These are phyloP conservation scores for Alternaria longipes DNA, from an alignment of 2,329 filamentous ascomycete genomes.

Conservation along the genomic window DNA sequence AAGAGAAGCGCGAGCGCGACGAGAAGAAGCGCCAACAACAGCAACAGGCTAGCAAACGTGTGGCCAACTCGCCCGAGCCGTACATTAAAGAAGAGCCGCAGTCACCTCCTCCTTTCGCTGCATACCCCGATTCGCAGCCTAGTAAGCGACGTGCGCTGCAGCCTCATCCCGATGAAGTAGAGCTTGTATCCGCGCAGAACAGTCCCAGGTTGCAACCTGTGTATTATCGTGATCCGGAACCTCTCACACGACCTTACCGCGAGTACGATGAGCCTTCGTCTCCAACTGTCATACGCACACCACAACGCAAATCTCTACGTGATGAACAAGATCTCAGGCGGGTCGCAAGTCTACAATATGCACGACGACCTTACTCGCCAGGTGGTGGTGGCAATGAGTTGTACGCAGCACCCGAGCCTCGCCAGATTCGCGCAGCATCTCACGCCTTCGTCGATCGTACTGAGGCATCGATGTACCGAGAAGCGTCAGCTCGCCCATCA, in stretches of 20 bases:
- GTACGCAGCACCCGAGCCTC: slow-evolving; percentile 51
- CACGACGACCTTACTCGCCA: slow-evolving; percentile 56
- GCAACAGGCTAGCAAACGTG: slow-evolving; percentile 44
- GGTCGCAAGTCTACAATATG: slow-evolving; percentile 59
- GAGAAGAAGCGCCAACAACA: slow-evolving; percentile 41
- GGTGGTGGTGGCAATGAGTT: slow-evolving; percentile 40
- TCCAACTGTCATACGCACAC: slow-evolving; percentile 51
- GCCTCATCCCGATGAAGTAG: slow-evolving; percentile 48
- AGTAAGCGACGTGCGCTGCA: slow-evolving; percentile 53
- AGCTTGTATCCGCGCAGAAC: slow-evolving; percentile 51
- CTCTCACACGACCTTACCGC: slow-evolving; percentile 49
- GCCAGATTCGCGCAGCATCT: slow-evolving; percentile 53
- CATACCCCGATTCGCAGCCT: slow-evolving; percentile 48
- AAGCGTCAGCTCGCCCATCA: slow-evolving; percentile 50
- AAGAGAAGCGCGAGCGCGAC: slow-evolving; percentile 50
- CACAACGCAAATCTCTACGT: slow-evolving; percentile 51
- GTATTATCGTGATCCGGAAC: slow-evolving; percentile 55
- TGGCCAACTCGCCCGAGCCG: slow-evolving; percentile 53
- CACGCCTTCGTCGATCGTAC: slow-evolving; percentile 54
- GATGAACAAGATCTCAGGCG: slow-evolving; percentile 59
- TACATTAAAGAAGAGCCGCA: slow-evolving; percentile 71
- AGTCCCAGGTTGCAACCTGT: slow-evolving; percentile 55
- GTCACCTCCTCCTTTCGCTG: slow-evolving; percentile 66
- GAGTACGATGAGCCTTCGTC: slow-evolving; percentile 55
- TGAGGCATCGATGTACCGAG: slow-evolving; percentile 47